These are phyloP conservation scores for Solanum paucissectum DNA, from an alignment of 257 asterid species.

Conservation along the genomic window DNA sequence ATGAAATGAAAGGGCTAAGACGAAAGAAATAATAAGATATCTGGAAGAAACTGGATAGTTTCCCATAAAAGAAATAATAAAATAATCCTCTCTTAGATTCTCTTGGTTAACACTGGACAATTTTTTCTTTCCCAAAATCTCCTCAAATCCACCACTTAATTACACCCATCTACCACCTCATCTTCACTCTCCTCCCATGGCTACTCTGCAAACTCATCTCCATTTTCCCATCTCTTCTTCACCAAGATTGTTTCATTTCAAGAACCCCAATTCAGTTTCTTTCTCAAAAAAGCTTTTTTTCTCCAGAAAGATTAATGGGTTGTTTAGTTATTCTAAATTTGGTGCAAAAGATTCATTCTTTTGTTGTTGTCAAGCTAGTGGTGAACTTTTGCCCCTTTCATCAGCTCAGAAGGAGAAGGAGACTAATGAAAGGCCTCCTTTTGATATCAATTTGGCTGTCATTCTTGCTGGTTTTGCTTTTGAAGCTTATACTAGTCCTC, in stretches of 20 bases:
- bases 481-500: slow-evolving; percentile 88
- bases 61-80: not conserved
- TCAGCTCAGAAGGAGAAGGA: slow-evolving; percentile 5
- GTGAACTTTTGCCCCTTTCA: slow-evolving; percentile 27
- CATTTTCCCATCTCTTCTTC: slow-evolving; percentile 15
- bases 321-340: not conserved
- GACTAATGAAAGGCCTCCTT: slow-evolving; percentile 37
- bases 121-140: not conserved
- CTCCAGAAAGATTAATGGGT: slow-evolving; percentile 24
- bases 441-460: slow-evolving; percentile 87
- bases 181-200: slow-evolving; percentile 28
- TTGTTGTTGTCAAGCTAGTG: slow-evolving; percentile 19
- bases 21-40: accelerated
- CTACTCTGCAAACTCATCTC: slow-evolving; percentile 36
- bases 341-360: not conserved
- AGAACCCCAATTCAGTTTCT: slow-evolving; percentile 32
- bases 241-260: slow-evolving; percentile 36
- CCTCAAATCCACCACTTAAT: not conserved
- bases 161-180: not conserved
- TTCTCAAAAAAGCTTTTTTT: slow-evolving; percentile 26
- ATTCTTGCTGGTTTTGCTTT: slow-evolving; percentile 98
- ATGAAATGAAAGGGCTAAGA: too few species aligned
- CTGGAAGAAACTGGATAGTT: not conserved
- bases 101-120: not conserved
- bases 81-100: not conserved